Base-by-base conservation (phyloP, 1,139 yeast species). In the Blastobotrys capitulatus region DNA sequence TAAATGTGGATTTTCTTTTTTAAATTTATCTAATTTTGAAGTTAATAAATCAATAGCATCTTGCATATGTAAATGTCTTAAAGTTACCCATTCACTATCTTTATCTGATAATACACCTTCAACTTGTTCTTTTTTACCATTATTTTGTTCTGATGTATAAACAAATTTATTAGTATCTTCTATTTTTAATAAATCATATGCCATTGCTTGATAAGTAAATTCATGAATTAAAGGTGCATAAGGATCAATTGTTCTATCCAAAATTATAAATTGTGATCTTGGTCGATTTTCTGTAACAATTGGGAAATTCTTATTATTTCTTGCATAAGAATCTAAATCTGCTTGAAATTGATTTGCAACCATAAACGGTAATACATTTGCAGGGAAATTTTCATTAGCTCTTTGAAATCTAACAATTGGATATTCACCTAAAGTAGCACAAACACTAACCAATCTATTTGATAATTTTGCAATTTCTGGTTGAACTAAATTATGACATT, bases 161-260 rank as follows among this genome's bases (percentile, higher is more conserved):
- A 67, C 72, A 64, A 81, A 86, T n/a, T 64, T 63, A 55, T 71
- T 75, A 22, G 72, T 72, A 47, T 69, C 71, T n/a, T 73, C 69
- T 26, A 79, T 77, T n/a, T 59, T 59, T 31, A 72, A 55, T 45
- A 81, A 67, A 65, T 92, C 98, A 72, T 84, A 83, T 15, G 92
- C 86, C 87, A 90, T 83, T 6, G 97, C 92, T 66, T 92, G 96
- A 66, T 89, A 94, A n/a, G 85, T 80, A 67, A 90, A 88, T 64
- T 89, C 96, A 66, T 92, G 98, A 49, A 90, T 68, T 44, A 94
- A 65, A 0, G 97, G 96, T 3, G 95, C 86, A 61, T 79, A 79
- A 51, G 86, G 73, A 65, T 94, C 98, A 63, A 89, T 65, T 0
- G 95, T 77, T 54, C 99, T 75, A 66, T 92, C 98, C 6, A 86